Percentiles rank a stretch among this genome's conserved stretches.
Evolutionary conservation across 139 green algal genomes (phyloP).

Genomic region (Coelastrella sp.): DNA sequence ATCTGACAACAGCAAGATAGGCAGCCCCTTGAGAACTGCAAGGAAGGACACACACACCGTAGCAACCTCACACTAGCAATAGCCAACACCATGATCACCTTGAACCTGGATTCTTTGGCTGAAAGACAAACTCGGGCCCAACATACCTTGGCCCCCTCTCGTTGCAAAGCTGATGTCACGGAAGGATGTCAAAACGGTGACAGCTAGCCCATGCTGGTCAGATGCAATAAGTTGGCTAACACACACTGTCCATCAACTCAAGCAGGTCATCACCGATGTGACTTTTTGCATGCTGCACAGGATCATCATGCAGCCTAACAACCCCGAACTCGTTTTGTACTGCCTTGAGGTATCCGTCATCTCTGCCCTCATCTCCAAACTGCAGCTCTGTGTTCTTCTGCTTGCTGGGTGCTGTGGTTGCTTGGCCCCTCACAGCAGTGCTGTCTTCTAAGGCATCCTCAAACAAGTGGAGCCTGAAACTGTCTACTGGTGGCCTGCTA

Average conservation of each 20-base stretch:
- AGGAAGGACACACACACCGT: too few relatives aligned
- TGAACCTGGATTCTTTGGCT: too few relatives aligned
- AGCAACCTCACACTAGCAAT: too few relatives aligned
- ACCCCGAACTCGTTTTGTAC: slow-evolving; percentile 3
- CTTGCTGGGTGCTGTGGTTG: background rate
- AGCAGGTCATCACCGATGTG: slow-evolving; percentile 40
- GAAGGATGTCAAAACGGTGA: too few relatives aligned
- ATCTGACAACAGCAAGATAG: too few relatives aligned
- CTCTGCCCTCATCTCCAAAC: slow-evolving; percentile 38
- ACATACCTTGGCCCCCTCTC: too few relatives aligned
- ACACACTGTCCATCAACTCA: slow-evolving; percentile 51
- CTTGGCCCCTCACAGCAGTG: background rate
- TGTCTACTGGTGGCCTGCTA: slow-evolving; percentile 33
- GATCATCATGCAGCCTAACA: background rate
- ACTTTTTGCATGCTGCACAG: background rate
- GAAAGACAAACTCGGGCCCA: too few relatives aligned
- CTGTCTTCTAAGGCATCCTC: slow-evolving; percentile 26
- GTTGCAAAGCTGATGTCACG: too few relatives aligned
- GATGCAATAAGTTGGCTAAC: background rate
- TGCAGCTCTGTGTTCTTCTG: slow-evolving; percentile 11
- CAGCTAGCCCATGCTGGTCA: background rate
- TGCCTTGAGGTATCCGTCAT: slow-evolving; percentile 39
- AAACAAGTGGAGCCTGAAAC: slow-evolving; percentile 61
- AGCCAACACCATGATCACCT: too few relatives aligned
- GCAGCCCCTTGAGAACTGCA: too few relatives aligned